Percentiles rank a stretch among this genome's conserved stretches.
These are phyloP conservation scores for Populus euphratica DNA, from an alignment of 345 rosid genomes.

Conservation along the genomic window DNA sequence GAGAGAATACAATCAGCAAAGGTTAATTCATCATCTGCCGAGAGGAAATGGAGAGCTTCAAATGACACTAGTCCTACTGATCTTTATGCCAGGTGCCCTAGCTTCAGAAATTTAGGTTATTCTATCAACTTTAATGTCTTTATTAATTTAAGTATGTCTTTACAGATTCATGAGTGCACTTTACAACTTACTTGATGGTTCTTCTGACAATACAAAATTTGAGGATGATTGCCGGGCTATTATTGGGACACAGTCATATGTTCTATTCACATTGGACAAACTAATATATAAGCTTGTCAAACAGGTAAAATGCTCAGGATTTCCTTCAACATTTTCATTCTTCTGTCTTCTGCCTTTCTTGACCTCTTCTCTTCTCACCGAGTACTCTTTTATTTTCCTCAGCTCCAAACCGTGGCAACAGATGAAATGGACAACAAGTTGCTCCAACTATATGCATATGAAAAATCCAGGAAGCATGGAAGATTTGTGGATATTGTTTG, in stretches of 20 bases:
- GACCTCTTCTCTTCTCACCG: not conserved
- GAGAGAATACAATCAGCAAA: conserved; percentile 91
- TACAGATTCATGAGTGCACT: conserved; percentile 87
- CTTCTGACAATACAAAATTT: conserved; percentile 86
- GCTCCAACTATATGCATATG: conserved; percentile 75
- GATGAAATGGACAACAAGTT: conserved; percentile 93
- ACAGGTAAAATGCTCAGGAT: conserved; percentile 49
- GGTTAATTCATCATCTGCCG: conserved; percentile 78
- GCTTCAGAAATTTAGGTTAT: conserved; percentile 1
- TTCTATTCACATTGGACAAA: conserved; percentile 91
- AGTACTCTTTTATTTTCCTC: conserved; percentile 17
- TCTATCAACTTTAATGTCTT: not conserved
- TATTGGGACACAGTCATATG: conserved; percentile 91
- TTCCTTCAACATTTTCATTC: not conserved
- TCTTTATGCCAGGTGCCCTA: conserved; percentile 72
- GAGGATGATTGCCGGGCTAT: conserved; percentile 98
- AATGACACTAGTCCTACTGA: conserved; percentile 61
- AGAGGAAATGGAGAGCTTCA: conserved; percentile 85
- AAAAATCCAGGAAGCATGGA: conserved; percentile 71
- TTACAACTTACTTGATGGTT: conserved; percentile 86
- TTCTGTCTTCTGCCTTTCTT: not conserved
- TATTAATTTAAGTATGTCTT: not conserved
- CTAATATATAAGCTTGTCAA: conserved; percentile 84
- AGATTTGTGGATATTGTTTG: conserved; percentile 65
- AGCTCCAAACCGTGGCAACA: conserved; percentile 82